Percentiles rank a stretch among this genome's conserved stretches.
These are phyloP conservation scores for Myxozyma nipponensis DNA, from an alignment of 805 yeast genomes.

Conservation along the genomic window DNA sequence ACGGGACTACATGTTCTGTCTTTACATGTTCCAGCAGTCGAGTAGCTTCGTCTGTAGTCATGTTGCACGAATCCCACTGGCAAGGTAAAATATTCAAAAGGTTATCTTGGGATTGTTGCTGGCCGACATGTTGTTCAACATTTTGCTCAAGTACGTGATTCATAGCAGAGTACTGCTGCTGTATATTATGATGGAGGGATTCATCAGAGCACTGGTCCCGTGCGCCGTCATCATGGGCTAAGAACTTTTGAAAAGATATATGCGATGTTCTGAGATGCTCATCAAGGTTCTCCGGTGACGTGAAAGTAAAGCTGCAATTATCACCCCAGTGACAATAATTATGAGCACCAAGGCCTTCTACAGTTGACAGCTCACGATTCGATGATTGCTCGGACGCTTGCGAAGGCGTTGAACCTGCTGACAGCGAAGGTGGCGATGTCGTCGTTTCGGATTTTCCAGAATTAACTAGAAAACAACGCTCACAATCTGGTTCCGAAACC, in stretches of 20 bases:
- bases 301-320: slow-evolving; percentile 25
- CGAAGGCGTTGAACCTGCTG: background rate
- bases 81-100: slow-evolving; percentile 27
- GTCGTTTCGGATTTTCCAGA: no score
- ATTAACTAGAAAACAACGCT: background rate
- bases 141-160: slow-evolving; percentile 6
- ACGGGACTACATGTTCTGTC: slow-evolving; percentile 26
- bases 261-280: slow-evolving; percentile 24
- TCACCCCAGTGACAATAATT: slow-evolving; percentile 28
- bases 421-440: background rate
- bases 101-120: background rate
- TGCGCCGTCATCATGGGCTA: slow-evolving; percentile 11
- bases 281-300: slow-evolving; percentile 24
- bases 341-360: background rate
- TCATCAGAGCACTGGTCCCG: no score
- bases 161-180: background rate
- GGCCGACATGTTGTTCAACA: slow-evolving; percentile 1
- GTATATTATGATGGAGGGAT: background rate
- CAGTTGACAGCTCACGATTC: background rate
- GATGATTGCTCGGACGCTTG: background rate
- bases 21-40: slow-evolving; percentile 32
- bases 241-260: slow-evolving; percentile 9
- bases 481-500: no score
- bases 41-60: slow-evolving; percentile 33
- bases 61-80: slow-evolving; percentile 43